These are phyloP conservation scores for Tulasnella calospora DNA, from an alignment of 768 basidiomycete genomes.

Conservation along the genomic window DNA sequence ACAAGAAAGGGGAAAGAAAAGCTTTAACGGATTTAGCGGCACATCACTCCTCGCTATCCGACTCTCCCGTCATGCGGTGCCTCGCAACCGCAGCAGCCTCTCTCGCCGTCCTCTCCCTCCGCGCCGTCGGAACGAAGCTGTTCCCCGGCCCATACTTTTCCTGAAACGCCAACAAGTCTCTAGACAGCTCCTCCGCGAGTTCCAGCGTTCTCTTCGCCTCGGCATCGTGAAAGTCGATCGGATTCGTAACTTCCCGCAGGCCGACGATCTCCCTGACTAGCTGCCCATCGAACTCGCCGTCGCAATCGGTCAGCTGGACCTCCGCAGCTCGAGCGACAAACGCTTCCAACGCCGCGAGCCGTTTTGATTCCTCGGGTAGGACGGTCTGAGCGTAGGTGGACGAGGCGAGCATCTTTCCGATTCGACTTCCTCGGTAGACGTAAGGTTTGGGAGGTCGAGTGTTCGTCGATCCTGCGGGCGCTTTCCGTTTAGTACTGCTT, in stretches of 20 bases:
- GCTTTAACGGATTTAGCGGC: no score
- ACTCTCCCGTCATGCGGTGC: not conserved
- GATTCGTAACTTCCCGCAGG: not conserved
- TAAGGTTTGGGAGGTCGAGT: not conserved
- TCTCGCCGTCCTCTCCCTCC: not conserved
- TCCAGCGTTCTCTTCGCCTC: not conserved
- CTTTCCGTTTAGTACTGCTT: not conserved
- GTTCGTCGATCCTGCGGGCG: not conserved
- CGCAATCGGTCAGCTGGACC: not conserved
- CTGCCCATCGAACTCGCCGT: not conserved
- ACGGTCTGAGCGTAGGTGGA: not conserved
- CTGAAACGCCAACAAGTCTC: not conserved
- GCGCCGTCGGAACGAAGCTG: not conserved
- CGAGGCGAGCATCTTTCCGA: not conserved
- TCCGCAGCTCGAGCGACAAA: not conserved
- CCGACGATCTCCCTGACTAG: not conserved
- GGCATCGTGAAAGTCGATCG: not conserved
- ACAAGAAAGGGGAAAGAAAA: no score
- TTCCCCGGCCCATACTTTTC: not conserved
- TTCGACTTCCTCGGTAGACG: not conserved
- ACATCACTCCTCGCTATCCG: not conserved
- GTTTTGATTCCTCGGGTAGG: not conserved
- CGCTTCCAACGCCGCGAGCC: not conserved
- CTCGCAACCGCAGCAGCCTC: not conserved
- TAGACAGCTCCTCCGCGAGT: not conserved